Evolutionary conservation across 2,329 filamentous ascomycete genomes (phyloP), one percentile per base, ranked within the genome.

Genomic region (Daldinia sp.): DNA sequence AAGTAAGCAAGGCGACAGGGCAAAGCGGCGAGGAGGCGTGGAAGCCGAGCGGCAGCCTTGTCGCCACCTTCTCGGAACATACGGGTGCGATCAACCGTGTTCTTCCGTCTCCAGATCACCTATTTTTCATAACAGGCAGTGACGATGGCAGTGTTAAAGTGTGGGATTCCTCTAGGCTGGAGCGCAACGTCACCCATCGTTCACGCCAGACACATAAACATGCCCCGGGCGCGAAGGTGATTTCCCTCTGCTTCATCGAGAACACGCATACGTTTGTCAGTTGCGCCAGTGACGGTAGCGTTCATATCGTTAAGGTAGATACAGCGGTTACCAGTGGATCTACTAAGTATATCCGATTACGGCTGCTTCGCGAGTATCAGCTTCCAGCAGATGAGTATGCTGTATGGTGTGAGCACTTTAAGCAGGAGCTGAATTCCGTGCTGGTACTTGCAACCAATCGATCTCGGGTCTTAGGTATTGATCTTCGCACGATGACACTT

Each of bases 261-360:
- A 92, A 94, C 72, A 97, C 94, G 0, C 94, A 98, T 78, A 94
- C 93, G 23, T 98, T 99, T 77, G 86, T 97, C 68, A 97, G 93
- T 76, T 96, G 93, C 59, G 94, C 93, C 4, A 93, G 88, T 53
- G 94, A 99, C 78, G 96, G 96, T 23, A 95, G 90, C 74, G 90
- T 99, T 9, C 92, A 97, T 76, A 92, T 97, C 1, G 92, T 98
- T 68, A 93, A 93, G 76, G 90, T 97, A n/a, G 87, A 89, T 64
- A 86, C 85, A 0, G 78, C 81, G 6, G 74, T 80, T 3, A 79
- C 81, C 20, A 82, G 78, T 61, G 80, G 81, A 48, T 87, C 88
- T 5, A 86, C 87, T 58, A 90, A 93, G 63, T 98, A 98, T 77
- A 90, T 92, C 48, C 94, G 93, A 74, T 86, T 95, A 44, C 89